Conservation (phyloP, 768 basidiomycete species). For the Lactarius quietus region DNA sequence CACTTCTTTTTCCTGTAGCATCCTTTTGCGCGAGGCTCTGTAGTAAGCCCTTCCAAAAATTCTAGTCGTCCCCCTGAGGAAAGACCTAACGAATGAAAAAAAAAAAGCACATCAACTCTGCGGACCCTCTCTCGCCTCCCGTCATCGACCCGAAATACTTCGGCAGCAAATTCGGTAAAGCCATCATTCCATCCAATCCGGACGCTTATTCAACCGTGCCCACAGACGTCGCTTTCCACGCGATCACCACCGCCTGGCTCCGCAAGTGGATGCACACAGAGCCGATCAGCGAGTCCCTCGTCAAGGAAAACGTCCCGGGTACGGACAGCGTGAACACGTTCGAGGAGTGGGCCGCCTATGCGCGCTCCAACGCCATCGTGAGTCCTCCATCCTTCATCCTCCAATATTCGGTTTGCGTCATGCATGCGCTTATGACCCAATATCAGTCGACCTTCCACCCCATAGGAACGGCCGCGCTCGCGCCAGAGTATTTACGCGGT, state of each 20-base stretch:
- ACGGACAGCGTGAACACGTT: slow-evolving; percentile 15
- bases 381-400: background rate
- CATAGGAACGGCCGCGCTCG: slow-evolving; percentile 40
- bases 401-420: background rate
- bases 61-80: too few species aligned
- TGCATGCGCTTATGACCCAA: background rate
- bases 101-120: slow-evolving; percentile 33
- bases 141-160: slow-evolving; percentile 45
- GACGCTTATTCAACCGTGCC: background rate
- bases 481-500: slow-evolving; percentile 37
- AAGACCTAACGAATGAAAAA: background rate
- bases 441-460: slow-evolving; percentile 25
- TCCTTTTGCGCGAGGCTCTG: slow-evolving; percentile 21
- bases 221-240: slow-evolving; percentile 35
- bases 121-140: slow-evolving; percentile 35
- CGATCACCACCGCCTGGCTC: slow-evolving; percentile 27
- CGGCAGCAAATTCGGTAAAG: slow-evolving; percentile 19
- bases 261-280: slow-evolving; percentile 25
- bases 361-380: slow-evolving; percentile 23
- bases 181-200: background rate
- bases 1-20: slow-evolving; percentile 1
- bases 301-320: slow-evolving; percentile 19
- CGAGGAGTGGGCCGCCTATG: slow-evolving; percentile 23
- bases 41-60: slow-evolving; percentile 6
- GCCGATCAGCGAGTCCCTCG: slow-evolving; percentile 18